phyloP scores from a whole-genome alignment of 2,329 filamentous ascomycete species.

The Fusarium annulatum region DNA sequence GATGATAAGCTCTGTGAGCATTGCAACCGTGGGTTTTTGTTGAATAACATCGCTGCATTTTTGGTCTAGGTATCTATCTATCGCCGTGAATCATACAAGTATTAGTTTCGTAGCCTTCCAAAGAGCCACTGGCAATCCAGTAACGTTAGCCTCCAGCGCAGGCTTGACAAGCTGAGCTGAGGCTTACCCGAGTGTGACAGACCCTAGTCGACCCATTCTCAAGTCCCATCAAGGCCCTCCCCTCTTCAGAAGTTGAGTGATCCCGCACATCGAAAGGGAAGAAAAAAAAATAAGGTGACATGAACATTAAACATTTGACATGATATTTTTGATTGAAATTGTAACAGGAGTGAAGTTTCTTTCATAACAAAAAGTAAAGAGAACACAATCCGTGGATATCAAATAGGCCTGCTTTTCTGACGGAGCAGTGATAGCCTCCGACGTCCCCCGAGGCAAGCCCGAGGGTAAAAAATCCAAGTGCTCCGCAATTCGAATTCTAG shows the following conservation, averaged over 20 bases:
- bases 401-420: constrained; percentile 41
- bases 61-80: constrained; percentile 25
- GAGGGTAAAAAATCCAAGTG: constrained; percentile 48
- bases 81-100: constrained; percentile 25
- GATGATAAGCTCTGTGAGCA: constrained; percentile 11
- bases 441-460: constrained; percentile 45
- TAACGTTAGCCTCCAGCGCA: constrained; percentile 2
- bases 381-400: constrained; percentile 33
- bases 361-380: constrained; percentile 26
- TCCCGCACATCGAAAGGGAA: constrained; percentile 16
- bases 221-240: constrained; percentile 18
- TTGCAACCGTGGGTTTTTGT: neutral
- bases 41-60: constrained; percentile 19
- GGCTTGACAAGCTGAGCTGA: constrained; percentile 13
- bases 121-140: constrained; percentile 1
- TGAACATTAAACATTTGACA: constrained; percentile 26
- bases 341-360: constrained; percentile 45
- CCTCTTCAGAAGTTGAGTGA: constrained; percentile 11
- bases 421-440: constrained; percentile 34
- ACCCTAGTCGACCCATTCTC: constrained; percentile 23
- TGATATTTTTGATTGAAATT: constrained; percentile 31
- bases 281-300: neutral
- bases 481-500: constrained; percentile 46
- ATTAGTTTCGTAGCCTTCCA: constrained; percentile 27
- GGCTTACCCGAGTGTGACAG: neutral